Base-by-base conservation (phyloP, 352 stramenopile genomes). In the Phytophthora sansomeana region DNA sequence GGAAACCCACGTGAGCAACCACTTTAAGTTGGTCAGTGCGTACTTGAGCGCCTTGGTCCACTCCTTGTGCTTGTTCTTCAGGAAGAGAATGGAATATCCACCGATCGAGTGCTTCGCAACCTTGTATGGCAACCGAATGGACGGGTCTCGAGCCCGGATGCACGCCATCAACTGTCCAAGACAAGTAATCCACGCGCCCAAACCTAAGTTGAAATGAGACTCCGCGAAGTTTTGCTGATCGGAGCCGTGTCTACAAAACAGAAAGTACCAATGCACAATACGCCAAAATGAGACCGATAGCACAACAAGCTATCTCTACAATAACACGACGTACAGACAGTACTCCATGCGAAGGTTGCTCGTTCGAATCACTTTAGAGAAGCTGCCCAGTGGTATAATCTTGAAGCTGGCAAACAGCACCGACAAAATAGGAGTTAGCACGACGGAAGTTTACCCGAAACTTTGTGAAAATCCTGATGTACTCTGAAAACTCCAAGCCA, bases 21-120 rank as follows among this genome's bases (percentile, higher is more conserved):
- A 96, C 60, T 93, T 93, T 26, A 95, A 73, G 67, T 95, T 90
- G 28, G 87, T 95, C 26, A 96, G 76, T 43, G 83, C 85, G 61
- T 90, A 92, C 65, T 93, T 95, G 54, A 92, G 72, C 30, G 87
- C 89, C 59, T 95, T 94, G 17, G 89, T 95, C 89, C 89, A 96
- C 63, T 93, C 81, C 41, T 76, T 80, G 47, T 91, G 78, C 42
- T 93, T 90, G 68, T 93, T 89, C 70, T 87, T 89, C n/a, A 92
- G 52, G 30, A 83, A 96, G 9, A 93, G 63, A 29, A 96, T 65
- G 11, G 84, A 93, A 43, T 85, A 78, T 4, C 82, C 78, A 17
- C 82, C 84, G 51, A 96, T 80, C 7, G 78, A 81, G 63, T 89
- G 79, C 63, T 88, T 90, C 2, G 77, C 75, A 50, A 96, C 74